These are phyloP conservation scores for Xylaria polymorpha DNA, from an alignment of 2,329 filamentous ascomycete species.

Conservation along the genomic window DNA sequence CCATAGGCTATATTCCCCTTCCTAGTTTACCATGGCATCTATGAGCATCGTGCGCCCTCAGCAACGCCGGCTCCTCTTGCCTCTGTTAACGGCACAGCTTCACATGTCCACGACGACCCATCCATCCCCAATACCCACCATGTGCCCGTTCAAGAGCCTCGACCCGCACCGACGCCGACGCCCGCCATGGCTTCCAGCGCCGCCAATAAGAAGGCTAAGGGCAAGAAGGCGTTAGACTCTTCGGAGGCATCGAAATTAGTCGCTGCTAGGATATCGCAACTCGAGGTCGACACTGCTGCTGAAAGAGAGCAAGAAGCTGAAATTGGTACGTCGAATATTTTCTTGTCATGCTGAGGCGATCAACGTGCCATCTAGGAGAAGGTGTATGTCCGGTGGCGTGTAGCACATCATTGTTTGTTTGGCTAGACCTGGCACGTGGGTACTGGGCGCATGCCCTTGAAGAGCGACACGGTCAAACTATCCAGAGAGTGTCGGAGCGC, in stretches of 20 bases:
- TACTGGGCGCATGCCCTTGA: conserved; percentile 14
- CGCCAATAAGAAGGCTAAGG: conserved; percentile 80
- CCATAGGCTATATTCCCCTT: conserved; percentile 31
- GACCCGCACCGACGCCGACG: conserved; percentile 58
- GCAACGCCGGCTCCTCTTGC: conserved; percentile 49
- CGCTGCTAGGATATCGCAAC: conserved; percentile 91
- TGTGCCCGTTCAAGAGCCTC: conserved; percentile 55
- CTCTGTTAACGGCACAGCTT: conserved; percentile 49
- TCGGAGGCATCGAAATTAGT: conserved; percentile 92
- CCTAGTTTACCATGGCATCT: conserved; percentile 52
- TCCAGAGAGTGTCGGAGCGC: neutral
- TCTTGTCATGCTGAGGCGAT: conserved; percentile 5
- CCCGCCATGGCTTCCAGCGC: conserved; percentile 61
- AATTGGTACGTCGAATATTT: conserved; percentile 72
- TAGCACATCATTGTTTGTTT: neutral
- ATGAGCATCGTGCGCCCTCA: conserved; percentile 51
- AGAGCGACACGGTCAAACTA: neutral
- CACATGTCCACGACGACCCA: conserved; percentile 52
- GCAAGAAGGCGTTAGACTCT: conserved; percentile 85
- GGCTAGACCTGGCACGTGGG: neutral
- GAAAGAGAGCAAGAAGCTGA: conserved; percentile 96
- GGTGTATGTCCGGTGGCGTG: conserved; percentile 2
- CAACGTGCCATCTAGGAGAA: neutral
- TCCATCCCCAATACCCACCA: conserved; percentile 54
- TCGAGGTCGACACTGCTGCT: conserved; percentile 91